Percentiles rank a stretch among this genome's conserved stretches.
Evolutionary conservation across 2,329 filamentous ascomycete genomes (phyloP).

Genomic region (Fusarium goolgardi): DNA sequence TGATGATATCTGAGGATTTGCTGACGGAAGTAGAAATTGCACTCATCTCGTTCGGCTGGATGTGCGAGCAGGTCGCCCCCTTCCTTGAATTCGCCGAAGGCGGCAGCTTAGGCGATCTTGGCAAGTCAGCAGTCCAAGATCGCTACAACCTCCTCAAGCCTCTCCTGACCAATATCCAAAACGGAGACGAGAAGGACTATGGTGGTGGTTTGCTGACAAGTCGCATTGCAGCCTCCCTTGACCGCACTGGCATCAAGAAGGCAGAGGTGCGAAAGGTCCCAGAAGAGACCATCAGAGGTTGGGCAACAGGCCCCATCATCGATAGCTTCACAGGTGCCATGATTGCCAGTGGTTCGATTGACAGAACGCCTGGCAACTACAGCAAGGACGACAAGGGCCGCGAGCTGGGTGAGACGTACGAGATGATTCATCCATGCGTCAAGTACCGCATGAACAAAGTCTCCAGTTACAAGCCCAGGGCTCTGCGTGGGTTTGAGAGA

Average conservation of each 20-base stretch:
- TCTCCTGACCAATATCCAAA: conserved; percentile 31
- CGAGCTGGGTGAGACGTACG: conserved; percentile 32
- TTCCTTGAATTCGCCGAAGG: conserved; percentile 30
- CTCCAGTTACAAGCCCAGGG: conserved; percentile 34
- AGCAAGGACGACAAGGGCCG: conserved; percentile 23
- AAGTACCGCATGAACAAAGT: conserved; percentile 41
- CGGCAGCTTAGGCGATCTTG: conserved; percentile 27
- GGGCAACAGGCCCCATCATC: conserved; percentile 44
- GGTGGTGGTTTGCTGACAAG: conserved; percentile 28
- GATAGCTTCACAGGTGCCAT: conserved; percentile 43
- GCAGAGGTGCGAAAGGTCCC: conserved; percentile 28
- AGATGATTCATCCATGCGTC: conserved; percentile 42
- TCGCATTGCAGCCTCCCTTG: conserved; percentile 20
- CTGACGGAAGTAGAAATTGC: conserved; percentile 40
- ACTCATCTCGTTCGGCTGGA: conserved; percentile 45
- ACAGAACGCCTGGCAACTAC: conserved; percentile 38
- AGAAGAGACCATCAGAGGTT: conserved; percentile 36
- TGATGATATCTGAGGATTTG: not conserved
- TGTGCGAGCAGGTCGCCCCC: conserved; percentile 44
- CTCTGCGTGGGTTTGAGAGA: conserved; percentile 34
- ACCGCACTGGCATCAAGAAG: conserved; percentile 32
- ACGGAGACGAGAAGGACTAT: conserved; percentile 34
- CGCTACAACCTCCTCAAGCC: conserved; percentile 40
- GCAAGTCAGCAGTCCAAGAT: conserved; percentile 33
- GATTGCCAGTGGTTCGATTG: conserved; percentile 24